A percentile compares a stretch with the other conserved stretches of the same genome.
These are phyloP conservation scores for Beauveria australis DNA, from an alignment of 2,329 filamentous ascomycete species.

Conservation along the genomic window DNA sequence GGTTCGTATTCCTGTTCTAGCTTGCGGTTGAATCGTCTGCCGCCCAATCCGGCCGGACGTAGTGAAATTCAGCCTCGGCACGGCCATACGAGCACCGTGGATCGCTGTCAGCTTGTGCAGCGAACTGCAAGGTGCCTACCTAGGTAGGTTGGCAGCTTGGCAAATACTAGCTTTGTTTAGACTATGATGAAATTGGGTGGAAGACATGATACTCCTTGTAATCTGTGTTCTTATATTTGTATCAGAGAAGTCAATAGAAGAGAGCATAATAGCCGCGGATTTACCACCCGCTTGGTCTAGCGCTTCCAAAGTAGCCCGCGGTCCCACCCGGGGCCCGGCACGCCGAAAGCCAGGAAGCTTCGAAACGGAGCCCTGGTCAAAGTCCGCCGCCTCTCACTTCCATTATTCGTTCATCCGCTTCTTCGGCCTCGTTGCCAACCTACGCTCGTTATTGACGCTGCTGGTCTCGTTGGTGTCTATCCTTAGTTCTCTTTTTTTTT, in stretches of 20 bases:
- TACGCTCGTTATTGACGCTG: not conserved
- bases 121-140: not conserved
- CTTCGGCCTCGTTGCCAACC: not conserved
- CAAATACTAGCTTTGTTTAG: too few relatives aligned
- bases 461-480: not conserved
- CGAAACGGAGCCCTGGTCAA: not conserved
- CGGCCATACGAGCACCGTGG: not conserved
- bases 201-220: too few relatives aligned
- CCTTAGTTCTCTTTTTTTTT: not conserved
- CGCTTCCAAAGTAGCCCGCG: not conserved
- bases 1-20: not conserved
- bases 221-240: too few relatives aligned
- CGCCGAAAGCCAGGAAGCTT: constrained; percentile 1
- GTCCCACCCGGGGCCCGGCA: constrained; percentile 5
- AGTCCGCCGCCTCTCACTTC: not conserved
- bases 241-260: too few relatives aligned
- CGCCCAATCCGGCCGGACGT: not conserved
- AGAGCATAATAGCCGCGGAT: too few relatives aligned
- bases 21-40: not conserved
- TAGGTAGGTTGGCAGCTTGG: not conserved
- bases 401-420: not conserved
- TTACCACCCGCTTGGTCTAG: not conserved
- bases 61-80: not conserved
- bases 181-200: not conserved
- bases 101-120: not conserved